Conservation (phyloP, 1,284 basidiomycete genomes). For the Dichomitus squalens region DNA sequence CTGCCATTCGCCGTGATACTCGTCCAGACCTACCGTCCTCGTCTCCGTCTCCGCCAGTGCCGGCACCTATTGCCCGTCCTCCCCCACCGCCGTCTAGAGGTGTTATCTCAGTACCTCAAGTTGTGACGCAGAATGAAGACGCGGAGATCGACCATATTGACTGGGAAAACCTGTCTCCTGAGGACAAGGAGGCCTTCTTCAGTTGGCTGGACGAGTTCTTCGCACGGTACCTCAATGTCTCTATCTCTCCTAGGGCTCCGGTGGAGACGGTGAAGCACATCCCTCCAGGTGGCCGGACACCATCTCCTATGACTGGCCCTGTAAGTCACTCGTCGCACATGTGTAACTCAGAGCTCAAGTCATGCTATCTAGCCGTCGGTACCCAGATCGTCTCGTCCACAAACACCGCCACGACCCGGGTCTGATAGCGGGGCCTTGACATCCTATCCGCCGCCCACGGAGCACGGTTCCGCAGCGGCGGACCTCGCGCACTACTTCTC, state of each 20-base stretch:
- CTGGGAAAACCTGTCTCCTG: constrained; percentile 64
- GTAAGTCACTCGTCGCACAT: not conserved
- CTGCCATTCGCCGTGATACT: constrained; percentile 25
- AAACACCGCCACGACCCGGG: constrained; percentile 3
- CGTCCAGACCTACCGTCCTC: constrained; percentile 23
- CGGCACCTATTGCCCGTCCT: not conserved
- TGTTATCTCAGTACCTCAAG: not conserved
- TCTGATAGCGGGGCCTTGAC: constrained; percentile 12
- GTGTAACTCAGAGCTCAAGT: not conserved
- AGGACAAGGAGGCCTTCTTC: constrained; percentile 76
- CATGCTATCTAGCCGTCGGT: constrained; percentile 11
- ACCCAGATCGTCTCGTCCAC: constrained; percentile 17
- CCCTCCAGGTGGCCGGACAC: constrained; percentile 8
- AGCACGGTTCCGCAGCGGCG: constrained; percentile 34
- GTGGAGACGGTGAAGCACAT: constrained; percentile 9
- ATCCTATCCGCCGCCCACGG: constrained; percentile 36
- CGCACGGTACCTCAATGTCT: constrained; percentile 40
- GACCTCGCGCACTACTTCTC: constrained; percentile 50
- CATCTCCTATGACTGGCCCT: constrained; percentile 16
- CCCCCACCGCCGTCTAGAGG: not conserved
- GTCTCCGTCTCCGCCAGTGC: constrained; percentile 12
- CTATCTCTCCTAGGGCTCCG: constrained; percentile 13
- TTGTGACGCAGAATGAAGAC: not conserved
- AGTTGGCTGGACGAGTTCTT: constrained; percentile 81
- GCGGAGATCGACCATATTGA: constrained; percentile 45